Evolutionary conservation across 768 basidiomycete genomes (phyloP).

Genomic region (Pholiota conissans): DNA sequence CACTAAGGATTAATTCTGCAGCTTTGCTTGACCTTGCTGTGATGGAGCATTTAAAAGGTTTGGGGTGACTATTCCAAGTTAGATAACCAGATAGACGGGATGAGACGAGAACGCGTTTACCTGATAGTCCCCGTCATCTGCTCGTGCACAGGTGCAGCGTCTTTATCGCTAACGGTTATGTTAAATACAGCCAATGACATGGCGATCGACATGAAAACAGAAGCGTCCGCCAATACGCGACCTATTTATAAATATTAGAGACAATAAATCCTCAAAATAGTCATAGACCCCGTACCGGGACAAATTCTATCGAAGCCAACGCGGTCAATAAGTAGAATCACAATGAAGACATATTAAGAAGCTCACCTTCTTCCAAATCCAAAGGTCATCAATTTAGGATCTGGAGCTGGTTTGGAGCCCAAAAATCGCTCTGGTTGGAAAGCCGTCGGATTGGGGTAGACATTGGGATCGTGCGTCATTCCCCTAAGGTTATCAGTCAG

Average conservation of each 20-base stretch:
- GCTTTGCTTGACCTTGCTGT: slow-evolving; percentile 41
- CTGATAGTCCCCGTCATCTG: slow-evolving; percentile 48
- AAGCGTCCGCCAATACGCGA: slow-evolving; percentile 39
- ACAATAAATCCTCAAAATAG: background rate
- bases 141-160: slow-evolving; percentile 32
- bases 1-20: slow-evolving; percentile 29
- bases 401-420: slow-evolving; percentile 36
- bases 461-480: slow-evolving; percentile 40
- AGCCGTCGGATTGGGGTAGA: slow-evolving; percentile 35
- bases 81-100: background rate
- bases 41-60: slow-evolving; percentile 40
- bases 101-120: slow-evolving; percentile 20
- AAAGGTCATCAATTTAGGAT: slow-evolving; percentile 47
- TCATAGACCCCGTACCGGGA: slow-evolving; percentile 24
- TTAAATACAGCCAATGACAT: slow-evolving; percentile 44
- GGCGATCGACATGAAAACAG: slow-evolving; percentile 39
- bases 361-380: slow-evolving; percentile 53
- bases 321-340: background rate
- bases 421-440: slow-evolving; percentile 53
- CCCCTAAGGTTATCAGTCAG: slow-evolving; percentile 22
- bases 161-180: slow-evolving; percentile 30
- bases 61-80: slow-evolving; percentile 33
- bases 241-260: slow-evolving; percentile 19
- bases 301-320: slow-evolving; percentile 29
- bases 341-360: background rate